Evolutionary conservation across 257 asterid genomes (phyloP).

Genomic region (Ocimum tenuiflorum): DNA sequence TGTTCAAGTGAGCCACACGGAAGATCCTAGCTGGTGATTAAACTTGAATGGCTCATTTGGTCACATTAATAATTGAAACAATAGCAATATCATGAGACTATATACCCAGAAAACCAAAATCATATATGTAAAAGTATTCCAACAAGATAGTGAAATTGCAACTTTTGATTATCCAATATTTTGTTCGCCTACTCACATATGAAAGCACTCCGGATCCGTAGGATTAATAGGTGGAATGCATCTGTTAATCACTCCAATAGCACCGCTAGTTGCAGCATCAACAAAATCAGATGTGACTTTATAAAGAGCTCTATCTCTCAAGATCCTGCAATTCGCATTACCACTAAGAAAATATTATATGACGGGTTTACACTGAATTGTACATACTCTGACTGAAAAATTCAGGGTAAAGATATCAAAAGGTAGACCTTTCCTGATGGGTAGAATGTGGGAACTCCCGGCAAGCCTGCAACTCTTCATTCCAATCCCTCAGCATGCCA

Average conservation of each 20-base stretch:
- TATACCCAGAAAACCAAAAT: neutral
- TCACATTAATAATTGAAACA: neutral
- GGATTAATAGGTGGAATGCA: conserved; percentile 96
- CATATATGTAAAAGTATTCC: neutral
- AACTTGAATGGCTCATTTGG: neutral
- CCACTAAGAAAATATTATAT: neutral
- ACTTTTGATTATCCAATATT: neutral
- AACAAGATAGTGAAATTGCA: neutral
- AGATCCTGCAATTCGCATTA: conserved; percentile 46
- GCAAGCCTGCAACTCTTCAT: conserved; percentile 91
- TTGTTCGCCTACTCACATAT: conserved; percentile 52
- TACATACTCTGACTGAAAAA: neutral
- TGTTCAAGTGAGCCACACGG: neutral
- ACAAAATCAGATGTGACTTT: conserved; percentile 89
- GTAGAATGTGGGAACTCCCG: conserved; percentile 83
- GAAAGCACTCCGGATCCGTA: conserved; percentile 95
- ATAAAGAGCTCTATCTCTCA: conserved; percentile 90
- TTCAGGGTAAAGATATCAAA: conserved; percentile 11
- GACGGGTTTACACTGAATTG: neutral
- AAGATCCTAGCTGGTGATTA: neutral
- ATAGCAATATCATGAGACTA: neutral
- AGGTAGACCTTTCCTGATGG: conserved; percentile 71
- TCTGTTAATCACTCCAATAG: conserved; percentile 83
- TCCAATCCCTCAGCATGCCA: conserved; percentile 99
- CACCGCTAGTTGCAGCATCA: conserved; percentile 89